These are phyloP conservation scores for Phlyctochytrium bullatum DNA, from an alignment of 192 early-diverging fungal species.

Conservation along the genomic window DNA sequence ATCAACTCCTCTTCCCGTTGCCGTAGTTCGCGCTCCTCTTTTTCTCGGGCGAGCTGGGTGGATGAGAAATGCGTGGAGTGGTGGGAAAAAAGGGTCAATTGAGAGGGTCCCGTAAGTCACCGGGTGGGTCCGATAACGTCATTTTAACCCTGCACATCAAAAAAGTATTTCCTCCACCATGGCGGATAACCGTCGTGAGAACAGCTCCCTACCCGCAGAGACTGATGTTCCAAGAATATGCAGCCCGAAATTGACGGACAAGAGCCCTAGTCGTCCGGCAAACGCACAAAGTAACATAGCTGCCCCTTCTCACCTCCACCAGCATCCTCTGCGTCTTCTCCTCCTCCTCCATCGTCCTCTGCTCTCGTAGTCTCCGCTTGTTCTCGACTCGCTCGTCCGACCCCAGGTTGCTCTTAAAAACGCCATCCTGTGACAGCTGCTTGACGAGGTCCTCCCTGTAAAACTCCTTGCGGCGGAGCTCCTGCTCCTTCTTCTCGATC, in stretches of 20 bases:
- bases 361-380: conserved; percentile 36
- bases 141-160: too few relatives aligned
- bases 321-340: conserved; percentile 27
- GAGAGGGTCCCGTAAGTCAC: too few relatives aligned
- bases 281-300: neutral
- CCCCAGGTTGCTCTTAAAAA: conserved; percentile 35
- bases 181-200: too few relatives aligned
- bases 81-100: too few relatives aligned
- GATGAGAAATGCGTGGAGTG: too few relatives aligned
- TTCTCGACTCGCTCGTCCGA: conserved; percentile 48
- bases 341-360: conserved; percentile 34
- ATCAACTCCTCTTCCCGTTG: conserved; percentile 34
- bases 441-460: conserved; percentile 45
- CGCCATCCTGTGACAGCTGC: conserved; percentile 39
- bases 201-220: too few relatives aligned
- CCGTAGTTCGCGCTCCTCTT: conserved; percentile 23
- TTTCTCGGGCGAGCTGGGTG: conserved; percentile 11
- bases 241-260: neutral
- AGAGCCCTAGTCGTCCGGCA: neutral
- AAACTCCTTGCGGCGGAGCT: conserved; percentile 38
- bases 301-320: conserved; percentile 29
- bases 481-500: conserved; percentile 40
- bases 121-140: too few relatives aligned
- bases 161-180: too few relatives aligned
- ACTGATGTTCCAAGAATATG: neutral